Percentiles rank a stretch among this genome's conserved stretches.
These are phyloP conservation scores for Moesziomyces sp. DNA, from an alignment of 1,284 basidiomycete genomes.

Conservation along the genomic window DNA sequence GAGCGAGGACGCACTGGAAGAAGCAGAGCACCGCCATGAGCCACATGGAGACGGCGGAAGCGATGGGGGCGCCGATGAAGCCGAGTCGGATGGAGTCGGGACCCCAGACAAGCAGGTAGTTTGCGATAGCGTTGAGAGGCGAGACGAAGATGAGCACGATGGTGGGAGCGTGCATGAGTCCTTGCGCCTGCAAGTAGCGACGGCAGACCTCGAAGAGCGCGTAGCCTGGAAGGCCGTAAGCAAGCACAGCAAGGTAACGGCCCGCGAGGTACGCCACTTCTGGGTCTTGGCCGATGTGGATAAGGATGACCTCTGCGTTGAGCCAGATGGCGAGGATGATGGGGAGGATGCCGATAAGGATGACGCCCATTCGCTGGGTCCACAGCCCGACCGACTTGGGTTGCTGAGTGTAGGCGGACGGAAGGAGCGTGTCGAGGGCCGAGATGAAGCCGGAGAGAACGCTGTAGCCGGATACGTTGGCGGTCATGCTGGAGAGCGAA, in stretches of 20 bases:
- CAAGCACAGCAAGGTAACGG: constrained; percentile 78
- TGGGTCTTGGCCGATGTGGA: constrained; percentile 83
- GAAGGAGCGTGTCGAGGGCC: constrained; percentile 87
- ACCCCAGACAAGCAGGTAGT: constrained; percentile 78
- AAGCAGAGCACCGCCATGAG: constrained; percentile 73
- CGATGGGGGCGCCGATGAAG: constrained; percentile 91
- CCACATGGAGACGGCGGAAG: constrained; percentile 88
- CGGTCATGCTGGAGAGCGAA: constrained; percentile 64
- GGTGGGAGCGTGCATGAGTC: constrained; percentile 86
- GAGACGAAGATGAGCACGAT: constrained; percentile 84
- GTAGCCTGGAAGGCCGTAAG: constrained; percentile 88
- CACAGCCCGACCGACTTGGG: constrained; percentile 88
- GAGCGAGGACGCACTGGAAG: constrained; percentile 72
- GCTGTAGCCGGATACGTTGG: constrained; percentile 64
- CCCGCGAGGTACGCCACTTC: constrained; percentile 83
- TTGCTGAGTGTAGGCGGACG: constrained; percentile 87
- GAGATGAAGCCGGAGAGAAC: constrained; percentile 76
- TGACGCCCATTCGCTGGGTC: constrained; percentile 83
- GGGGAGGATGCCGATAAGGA: constrained; percentile 67
- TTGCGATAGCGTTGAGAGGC: constrained; percentile 84
- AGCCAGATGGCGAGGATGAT: constrained; percentile 73
- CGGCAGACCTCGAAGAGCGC: constrained; percentile 69
- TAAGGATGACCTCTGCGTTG: constrained; percentile 81
- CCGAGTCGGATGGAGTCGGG: constrained; percentile 74
- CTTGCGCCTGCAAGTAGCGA: constrained; percentile 69